Conservation (phyloP, 176 grass and related monocot species). For the Ampelocalamus luodianensis region DNA sequence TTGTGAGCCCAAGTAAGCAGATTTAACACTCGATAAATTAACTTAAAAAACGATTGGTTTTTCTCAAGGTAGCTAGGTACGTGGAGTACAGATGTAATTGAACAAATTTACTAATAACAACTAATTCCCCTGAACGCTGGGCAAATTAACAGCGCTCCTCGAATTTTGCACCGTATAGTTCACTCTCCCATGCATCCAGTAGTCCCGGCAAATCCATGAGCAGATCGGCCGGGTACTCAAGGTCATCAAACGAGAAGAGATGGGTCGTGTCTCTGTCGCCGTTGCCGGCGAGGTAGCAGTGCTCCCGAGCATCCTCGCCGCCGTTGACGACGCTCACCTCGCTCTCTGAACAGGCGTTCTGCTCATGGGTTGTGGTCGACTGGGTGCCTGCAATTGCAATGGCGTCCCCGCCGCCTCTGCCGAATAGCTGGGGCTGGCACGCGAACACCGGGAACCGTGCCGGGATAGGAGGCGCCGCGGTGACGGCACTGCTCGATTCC, state of each 20-base stretch:
- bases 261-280: conserved; percentile 17
- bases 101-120: background rate
- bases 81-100: background rate
- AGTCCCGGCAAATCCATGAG: conserved; percentile 32
- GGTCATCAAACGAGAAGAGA: conserved; percentile 37
- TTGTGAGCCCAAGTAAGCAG: background rate
- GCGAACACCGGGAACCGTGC: conserved; percentile 42
- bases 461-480: background rate
- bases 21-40: background rate
- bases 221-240: conserved; percentile 27
- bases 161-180: conserved; percentile 14
- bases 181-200: conserved; percentile 40
- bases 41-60: background rate
- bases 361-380: conserved; percentile 3
- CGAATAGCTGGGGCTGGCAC: conserved; percentile 40
- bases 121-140: background rate
- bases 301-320: background rate
- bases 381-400: background rate
- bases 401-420: background rate
- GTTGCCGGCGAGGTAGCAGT: background rate
- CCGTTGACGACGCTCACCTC: conserved; percentile 38
- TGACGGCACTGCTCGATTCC: background rate
- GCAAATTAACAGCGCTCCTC: background rate
- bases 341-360: conserved; percentile 24
- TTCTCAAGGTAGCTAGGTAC: background rate